These are phyloP conservation scores for Rubia peregrina DNA, from an alignment of 305 asterid species.

Conservation along the genomic window DNA sequence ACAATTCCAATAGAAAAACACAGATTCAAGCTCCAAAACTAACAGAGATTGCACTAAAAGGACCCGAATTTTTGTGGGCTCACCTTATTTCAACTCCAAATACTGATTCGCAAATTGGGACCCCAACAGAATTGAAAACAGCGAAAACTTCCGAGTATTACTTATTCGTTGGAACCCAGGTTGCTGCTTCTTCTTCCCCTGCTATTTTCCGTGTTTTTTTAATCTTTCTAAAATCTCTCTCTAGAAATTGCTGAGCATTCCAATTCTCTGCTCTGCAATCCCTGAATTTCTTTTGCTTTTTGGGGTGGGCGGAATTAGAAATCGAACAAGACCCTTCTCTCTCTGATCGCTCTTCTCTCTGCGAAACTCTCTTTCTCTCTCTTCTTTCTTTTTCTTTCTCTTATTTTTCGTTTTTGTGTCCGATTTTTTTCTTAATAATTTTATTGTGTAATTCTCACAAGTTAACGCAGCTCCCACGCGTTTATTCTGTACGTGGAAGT, in stretches of 20 bases:
- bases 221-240: slow-evolving; percentile 21
- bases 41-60: slow-evolving; percentile 21
- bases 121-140: slow-evolving; percentile 14
- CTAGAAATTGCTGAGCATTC: slow-evolving; percentile 5
- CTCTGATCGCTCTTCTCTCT: slow-evolving; percentile 32
- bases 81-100: slow-evolving; percentile 36
- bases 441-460: slow-evolving; percentile 7
- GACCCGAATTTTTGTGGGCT: slow-evolving; percentile 22
- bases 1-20: slow-evolving; percentile 34
- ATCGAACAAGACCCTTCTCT: slow-evolving; percentile 44
- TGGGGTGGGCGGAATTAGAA: slow-evolving; percentile 19
- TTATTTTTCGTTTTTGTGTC: slow-evolving; percentile 28
- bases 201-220: slow-evolving; percentile 18
- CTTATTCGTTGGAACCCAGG: slow-evolving; percentile 33
- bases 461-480: neutral
- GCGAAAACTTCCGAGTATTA: slow-evolving; percentile 12
- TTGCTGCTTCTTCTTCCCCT: slow-evolving; percentile 35
- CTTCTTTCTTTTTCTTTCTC: slow-evolving; percentile 22
- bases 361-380: slow-evolving; percentile 21
- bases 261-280: neutral
- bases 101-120: slow-evolving; percentile 22
- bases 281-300: slow-evolving; percentile 5
- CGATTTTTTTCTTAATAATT: slow-evolving; percentile 22
- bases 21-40: slow-evolving; percentile 33
- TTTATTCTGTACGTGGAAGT: neutral